Evolutionary conservation across 2,329 filamentous ascomycete genomes (phyloP).

Genomic region (Sporothrix schenckii): DNA sequence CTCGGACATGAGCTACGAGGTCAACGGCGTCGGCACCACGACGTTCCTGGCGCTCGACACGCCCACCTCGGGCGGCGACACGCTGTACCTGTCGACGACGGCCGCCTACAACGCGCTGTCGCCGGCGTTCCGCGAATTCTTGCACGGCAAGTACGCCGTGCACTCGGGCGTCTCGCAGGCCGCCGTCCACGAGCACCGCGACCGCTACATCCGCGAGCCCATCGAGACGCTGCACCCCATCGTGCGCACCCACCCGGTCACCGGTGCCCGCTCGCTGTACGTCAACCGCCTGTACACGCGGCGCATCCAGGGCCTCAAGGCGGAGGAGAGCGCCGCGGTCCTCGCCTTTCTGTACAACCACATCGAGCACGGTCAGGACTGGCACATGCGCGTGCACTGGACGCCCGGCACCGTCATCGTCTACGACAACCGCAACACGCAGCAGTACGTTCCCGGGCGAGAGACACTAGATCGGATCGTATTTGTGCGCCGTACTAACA

Average conservation of each 20-base stretch:
- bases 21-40: slow-evolving; percentile 36
- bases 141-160: slow-evolving; percentile 36
- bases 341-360: slow-evolving; percentile 51
- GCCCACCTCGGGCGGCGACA: slow-evolving; percentile 38
- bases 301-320: slow-evolving; percentile 78
- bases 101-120: slow-evolving; percentile 38
- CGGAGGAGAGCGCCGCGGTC: slow-evolving; percentile 45
- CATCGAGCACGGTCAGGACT: slow-evolving; percentile 52
- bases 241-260: slow-evolving; percentile 52
- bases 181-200: slow-evolving; percentile 44
- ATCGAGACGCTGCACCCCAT: slow-evolving; percentile 52
- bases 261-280: slow-evolving; percentile 49
- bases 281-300: slow-evolving; percentile 61
- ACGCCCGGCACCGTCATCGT: slow-evolving; percentile 51
- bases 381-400: slow-evolving; percentile 53
- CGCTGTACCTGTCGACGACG: slow-evolving; percentile 34
- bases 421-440: slow-evolving; percentile 41
- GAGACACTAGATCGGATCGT: no score
- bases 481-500: neutral
- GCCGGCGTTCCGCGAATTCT: slow-evolving; percentile 32
- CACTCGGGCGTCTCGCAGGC: slow-evolving; percentile 35
- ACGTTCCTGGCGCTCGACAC: slow-evolving; percentile 37
- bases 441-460: slow-evolving; percentile 31
- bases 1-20: slow-evolving; percentile 38
- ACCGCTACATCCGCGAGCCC: slow-evolving; percentile 43